Base-by-base conservation (phyloP, 495 filamentous ascomycete species). In the Daldinia loculata region DNA sequence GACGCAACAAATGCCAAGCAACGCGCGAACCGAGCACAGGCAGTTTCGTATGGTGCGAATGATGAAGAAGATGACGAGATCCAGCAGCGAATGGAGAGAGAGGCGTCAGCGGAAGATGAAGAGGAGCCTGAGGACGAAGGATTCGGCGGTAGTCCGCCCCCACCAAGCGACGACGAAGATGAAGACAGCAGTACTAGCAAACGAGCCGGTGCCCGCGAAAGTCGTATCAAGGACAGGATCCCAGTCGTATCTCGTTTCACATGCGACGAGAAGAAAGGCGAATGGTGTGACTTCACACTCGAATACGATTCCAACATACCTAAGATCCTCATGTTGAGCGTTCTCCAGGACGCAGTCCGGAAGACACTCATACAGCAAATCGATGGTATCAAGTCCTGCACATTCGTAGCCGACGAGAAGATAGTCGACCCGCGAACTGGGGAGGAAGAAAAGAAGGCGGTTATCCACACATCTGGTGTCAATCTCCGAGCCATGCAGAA, bases 401-500 rank as follows among this genome's bases (percentile, higher is more conserved):
- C 90, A 34, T 91, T 85, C 67, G 88, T 91, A n/a, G 81, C 86
- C 9, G 83, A 85, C 7, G 90, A 95, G 52, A 86, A 87, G 66
- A 66, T 86, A 5, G 82, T 82, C 69, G 84, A 89, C 32, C 76
- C 79, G 9, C 58, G 53, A 9, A 87, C 83, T 1, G 82, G 82
- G 4, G 77, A 84, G 39, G 78, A 85, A 39, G 74, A 69, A 38
- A 75, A 84, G 34, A 80, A 85, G 39, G 81, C 87, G 65, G 86
- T 97, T 51, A 80, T 93, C 12, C 84, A 87, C 71, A 95, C 94
- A 7, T 85, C 91, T 50, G 95, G 95, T 74, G 91, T 94, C 72
- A 98, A 98, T 79, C 83, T 99, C 57, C 82, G 85, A 59, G 94
- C 94, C 30, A 97, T 98, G 88, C 93, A 96, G 72, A 90, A 91